Percentiles rank a stretch among this genome's conserved stretches.
These are phyloP conservation scores for Asterophora lycoperdoides DNA, from an alignment of 768 basidiomycete species.

Conservation along the genomic window DNA sequence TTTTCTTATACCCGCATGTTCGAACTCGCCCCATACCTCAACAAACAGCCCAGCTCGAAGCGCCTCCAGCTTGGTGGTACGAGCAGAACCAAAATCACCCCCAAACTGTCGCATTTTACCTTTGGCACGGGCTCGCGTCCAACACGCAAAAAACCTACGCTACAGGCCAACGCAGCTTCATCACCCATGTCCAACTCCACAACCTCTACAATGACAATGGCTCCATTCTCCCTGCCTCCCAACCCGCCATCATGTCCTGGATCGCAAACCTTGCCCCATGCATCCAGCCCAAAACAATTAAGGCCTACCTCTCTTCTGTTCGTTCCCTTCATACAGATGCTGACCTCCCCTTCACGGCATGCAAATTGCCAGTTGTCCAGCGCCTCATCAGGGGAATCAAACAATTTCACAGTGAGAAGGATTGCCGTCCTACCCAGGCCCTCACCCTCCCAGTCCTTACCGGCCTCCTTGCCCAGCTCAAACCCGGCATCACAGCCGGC, in stretches of 20 bases:
- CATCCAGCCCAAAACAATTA: slow-evolving; percentile 16
- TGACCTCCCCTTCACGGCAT: slow-evolving; percentile 20
- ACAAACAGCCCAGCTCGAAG: not conserved
- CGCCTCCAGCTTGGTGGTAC: no score
- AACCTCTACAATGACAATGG: not conserved
- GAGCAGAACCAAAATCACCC: not conserved
- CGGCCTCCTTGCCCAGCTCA: slow-evolving; percentile 2
- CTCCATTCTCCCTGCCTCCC: not conserved
- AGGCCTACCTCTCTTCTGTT: slow-evolving; percentile 19
- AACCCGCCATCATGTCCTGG: slow-evolving; percentile 19
- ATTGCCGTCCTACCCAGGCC: slow-evolving; percentile 19
- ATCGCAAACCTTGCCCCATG: slow-evolving; percentile 11
- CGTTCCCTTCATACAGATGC: slow-evolving; percentile 28
- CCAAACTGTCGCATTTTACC: no score
- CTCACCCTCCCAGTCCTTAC: slow-evolving; percentile 21
- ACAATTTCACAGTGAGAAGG: slow-evolving; percentile 22
- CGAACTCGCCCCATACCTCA: slow-evolving; percentile 17
- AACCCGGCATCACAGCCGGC: not conserved
- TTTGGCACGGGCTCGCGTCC: no score
- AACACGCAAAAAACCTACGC: slow-evolving; percentile 24
- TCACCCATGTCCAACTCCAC: not conserved
- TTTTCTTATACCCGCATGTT: slow-evolving; percentile 23
- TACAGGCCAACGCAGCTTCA: slow-evolving; percentile 12
- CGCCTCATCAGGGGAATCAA: slow-evolving; percentile 31
- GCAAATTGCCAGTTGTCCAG: slow-evolving; percentile 23